Evolutionary conservation across 2,329 filamentous ascomycete genomes (phyloP).

Genomic region (Grosmannia serpens): DNA sequence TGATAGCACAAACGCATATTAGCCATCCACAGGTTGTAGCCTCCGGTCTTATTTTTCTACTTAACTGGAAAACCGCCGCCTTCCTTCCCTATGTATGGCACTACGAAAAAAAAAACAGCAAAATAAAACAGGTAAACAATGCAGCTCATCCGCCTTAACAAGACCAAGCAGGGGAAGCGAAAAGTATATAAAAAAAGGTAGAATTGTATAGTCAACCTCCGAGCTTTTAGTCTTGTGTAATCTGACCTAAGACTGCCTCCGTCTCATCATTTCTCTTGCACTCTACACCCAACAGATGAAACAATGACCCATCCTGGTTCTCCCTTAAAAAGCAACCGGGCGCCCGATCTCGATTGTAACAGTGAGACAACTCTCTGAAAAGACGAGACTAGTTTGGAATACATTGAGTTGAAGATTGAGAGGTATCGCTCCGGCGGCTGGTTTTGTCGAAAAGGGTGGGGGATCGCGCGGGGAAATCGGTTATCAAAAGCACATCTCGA

Average conservation of each 20-base stretch:
- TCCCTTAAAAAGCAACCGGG: constrained; percentile 29
- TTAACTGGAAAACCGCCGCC: neutral
- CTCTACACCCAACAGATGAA: constrained; percentile 2
- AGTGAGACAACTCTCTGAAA: constrained; percentile 40
- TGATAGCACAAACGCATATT: too few relatives aligned
- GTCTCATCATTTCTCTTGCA: neutral
- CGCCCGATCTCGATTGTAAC: constrained; percentile 38
- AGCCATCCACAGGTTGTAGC: neutral
- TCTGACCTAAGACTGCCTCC: constrained; percentile 4
- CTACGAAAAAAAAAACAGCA: neutral
- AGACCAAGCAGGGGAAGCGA: constrained; percentile 15
- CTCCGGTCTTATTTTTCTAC: neutral
- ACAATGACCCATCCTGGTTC: constrained; percentile 1
- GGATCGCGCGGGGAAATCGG: constrained; percentile 16
- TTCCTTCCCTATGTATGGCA: neutral
- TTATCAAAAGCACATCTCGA: neutral
- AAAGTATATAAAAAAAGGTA: constrained; percentile 32
- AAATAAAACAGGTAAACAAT: constrained; percentile 1
- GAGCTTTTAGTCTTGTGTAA: constrained; percentile 10
- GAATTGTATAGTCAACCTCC: constrained; percentile 47
- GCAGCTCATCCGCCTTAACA: constrained; percentile 15
- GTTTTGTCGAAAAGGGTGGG: constrained; percentile 30
- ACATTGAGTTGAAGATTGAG: constrained; percentile 30
- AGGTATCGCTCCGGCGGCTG: constrained; percentile 30
- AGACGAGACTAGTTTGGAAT: constrained; percentile 41